A percentile compares a stretch with the other conserved stretches of the same genome.
Conservation (phyloP, 2,329 filamentous ascomycete species). For the Arthrobotrys sinensis region DNA sequence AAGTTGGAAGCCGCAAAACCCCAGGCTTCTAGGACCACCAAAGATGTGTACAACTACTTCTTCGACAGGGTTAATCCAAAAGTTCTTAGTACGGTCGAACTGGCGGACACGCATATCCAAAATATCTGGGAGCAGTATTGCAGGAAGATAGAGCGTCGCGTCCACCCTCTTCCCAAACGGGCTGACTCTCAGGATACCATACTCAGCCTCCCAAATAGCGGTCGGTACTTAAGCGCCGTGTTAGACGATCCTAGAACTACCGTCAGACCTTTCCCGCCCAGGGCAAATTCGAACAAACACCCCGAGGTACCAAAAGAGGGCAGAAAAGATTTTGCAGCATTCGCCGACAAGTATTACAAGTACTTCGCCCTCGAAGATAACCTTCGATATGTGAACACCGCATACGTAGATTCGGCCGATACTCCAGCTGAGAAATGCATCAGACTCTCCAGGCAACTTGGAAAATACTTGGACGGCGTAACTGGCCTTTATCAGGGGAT, state of each 20-base stretch:
- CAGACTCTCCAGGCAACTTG: conserved; percentile 66
- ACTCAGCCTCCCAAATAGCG: conserved; percentile 69
- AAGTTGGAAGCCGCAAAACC: conserved; percentile 72
- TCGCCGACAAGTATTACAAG: conserved; percentile 56
- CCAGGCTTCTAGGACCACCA: not conserved
- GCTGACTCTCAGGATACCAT: conserved; percentile 66
- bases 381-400: not conserved
- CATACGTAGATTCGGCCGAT: conserved; percentile 17
- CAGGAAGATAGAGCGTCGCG: conserved; percentile 65
- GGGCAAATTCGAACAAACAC: conserved; percentile 49
- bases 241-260: conserved; percentile 34
- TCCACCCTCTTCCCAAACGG: conserved; percentile 68
- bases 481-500: conserved; percentile 68
- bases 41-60: conserved; percentile 64
- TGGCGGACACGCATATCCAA: conserved; percentile 65
- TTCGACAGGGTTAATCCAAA: conserved; percentile 64
- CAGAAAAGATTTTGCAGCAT: conserved; percentile 50
- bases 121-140: conserved; percentile 69
- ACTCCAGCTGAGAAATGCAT: conserved; percentile 65
- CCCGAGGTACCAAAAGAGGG: conserved; percentile 42
- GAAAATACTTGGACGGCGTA: conserved; percentile 66
- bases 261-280: conserved; percentile 59
- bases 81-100: conserved; percentile 65
- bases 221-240: conserved; percentile 65
- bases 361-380: conserved; percentile 44